These are phyloP conservation scores for Trichoderma breve DNA, from an alignment of 2,329 filamentous ascomycete species.

Conservation along the genomic window DNA sequence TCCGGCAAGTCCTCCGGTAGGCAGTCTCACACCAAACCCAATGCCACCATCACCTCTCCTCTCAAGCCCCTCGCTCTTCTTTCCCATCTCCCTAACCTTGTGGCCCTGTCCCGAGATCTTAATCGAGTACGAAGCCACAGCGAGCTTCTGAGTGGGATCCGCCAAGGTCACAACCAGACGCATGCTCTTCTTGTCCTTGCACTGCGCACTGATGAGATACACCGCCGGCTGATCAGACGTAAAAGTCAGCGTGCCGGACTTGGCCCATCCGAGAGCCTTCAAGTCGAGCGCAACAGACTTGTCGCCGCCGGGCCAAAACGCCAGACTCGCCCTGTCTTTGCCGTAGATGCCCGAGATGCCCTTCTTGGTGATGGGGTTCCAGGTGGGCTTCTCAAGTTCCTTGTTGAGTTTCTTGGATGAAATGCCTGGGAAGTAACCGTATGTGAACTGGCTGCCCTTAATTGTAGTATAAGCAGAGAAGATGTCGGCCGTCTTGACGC, in stretches of 20 bases:
- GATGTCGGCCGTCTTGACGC: constrained; percentile 21
- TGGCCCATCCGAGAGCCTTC: constrained; percentile 23
- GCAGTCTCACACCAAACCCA: constrained; percentile 21
- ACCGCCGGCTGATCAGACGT: constrained; percentile 22
- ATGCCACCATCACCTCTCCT: not conserved
- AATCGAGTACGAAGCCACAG: constrained; percentile 18
- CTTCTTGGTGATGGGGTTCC: constrained; percentile 19
- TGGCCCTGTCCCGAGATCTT: not conserved
- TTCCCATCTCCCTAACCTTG: not conserved
- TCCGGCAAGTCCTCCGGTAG: constrained; percentile 23
- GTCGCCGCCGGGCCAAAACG: constrained; percentile 26
- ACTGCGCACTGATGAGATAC: constrained; percentile 20
- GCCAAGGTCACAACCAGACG: constrained; percentile 21
- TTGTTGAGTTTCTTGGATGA: constrained; percentile 13
- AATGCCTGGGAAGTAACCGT: constrained; percentile 25
- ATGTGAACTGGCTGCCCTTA: constrained; percentile 15
- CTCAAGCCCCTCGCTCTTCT: constrained; percentile 1
- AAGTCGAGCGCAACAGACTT: constrained; percentile 22
- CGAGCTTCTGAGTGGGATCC: constrained; percentile 26
- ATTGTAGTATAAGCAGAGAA: constrained; percentile 27
- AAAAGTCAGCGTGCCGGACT: constrained; percentile 21
- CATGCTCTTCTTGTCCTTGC: constrained; percentile 10
- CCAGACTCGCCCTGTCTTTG: constrained; percentile 21
- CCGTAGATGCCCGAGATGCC: constrained; percentile 24
- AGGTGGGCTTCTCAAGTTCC: constrained; percentile 21